A percentile compares a stretch with the other conserved stretches of the same genome.
These are phyloP conservation scores for Globisporangium sylvaticum DNA, from an alignment of 352 stramenopile species.

Conservation along the genomic window DNA sequence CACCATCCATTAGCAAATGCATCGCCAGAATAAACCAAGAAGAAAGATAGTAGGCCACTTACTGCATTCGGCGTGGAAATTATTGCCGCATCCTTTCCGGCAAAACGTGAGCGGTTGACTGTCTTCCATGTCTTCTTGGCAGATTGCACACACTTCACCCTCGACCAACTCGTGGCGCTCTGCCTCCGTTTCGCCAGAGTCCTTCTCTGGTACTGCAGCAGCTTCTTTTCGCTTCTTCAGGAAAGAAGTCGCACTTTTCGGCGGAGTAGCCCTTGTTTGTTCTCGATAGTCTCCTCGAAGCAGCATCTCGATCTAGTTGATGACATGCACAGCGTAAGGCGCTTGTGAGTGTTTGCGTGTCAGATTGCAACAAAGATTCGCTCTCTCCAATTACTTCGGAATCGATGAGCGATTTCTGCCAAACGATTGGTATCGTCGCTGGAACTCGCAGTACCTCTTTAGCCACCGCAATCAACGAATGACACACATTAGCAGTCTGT, in stretches of 20 bases:
- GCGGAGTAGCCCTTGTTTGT: conserved; percentile 18
- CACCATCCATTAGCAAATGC: not conserved
- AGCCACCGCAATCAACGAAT: not conserved
- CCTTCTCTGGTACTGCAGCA: conserved; percentile 15
- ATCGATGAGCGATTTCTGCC: conserved; percentile 84
- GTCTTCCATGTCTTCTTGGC: conserved; percentile 75
- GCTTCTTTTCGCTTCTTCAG: conserved; percentile 39
- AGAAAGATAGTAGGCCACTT: conserved; percentile 10
- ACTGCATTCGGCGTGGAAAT: conserved; percentile 73
- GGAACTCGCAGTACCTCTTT: conserved; percentile 63
- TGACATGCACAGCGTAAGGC: not conserved
- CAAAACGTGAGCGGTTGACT: conserved; percentile 69
- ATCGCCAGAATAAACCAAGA: not conserved
- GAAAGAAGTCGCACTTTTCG: conserved; percentile 26
- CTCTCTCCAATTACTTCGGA: conserved; percentile 44
- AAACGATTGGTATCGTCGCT: conserved; percentile 60
- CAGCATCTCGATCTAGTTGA: conserved; percentile 51
- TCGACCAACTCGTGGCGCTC: conserved; percentile 57
- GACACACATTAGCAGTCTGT: not conserved
- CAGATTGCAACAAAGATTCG: not conserved
- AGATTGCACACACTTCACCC: conserved; percentile 82
- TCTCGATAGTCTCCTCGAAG: conserved; percentile 60
- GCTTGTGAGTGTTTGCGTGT: not conserved
- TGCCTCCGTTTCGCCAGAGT: conserved; percentile 24
- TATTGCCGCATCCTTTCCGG: conserved; percentile 71